Percentiles rank a stretch among this genome's conserved stretches.
phyloP scores from a whole-genome alignment of 345 rosid species.

The Syzygium grande region DNA sequence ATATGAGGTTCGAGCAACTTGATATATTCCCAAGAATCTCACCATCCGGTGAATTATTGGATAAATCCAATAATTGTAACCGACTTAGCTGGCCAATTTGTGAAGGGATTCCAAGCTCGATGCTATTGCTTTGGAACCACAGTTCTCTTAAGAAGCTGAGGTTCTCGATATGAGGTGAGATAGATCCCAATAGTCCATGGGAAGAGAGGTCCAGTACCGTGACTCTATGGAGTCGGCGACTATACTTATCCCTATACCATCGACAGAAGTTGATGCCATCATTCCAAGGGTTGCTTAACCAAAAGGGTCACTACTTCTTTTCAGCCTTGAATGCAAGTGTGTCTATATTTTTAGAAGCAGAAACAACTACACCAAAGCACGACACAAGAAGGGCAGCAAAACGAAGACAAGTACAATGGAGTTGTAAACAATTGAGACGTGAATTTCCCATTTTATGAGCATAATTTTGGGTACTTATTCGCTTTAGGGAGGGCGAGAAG shows the following conservation, averaged over 20 bases:
- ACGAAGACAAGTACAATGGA: background rate
- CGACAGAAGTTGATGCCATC: background rate
- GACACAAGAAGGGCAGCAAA: background rate
- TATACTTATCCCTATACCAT: background rate
- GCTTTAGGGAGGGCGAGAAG: no score
- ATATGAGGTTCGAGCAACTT: background rate
- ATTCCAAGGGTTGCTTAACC: background rate
- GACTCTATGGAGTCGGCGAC: background rate
- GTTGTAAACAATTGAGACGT: background rate
- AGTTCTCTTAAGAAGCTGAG: background rate
- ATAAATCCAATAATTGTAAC: background rate
- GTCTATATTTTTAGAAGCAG: background rate
- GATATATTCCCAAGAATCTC: background rate
- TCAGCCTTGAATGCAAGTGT: background rate
- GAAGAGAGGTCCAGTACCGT: background rate
- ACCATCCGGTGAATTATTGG: no score
- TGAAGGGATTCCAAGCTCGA: background rate
- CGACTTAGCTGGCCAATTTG: background rate
- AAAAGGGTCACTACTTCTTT: background rate
- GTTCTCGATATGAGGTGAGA: background rate
- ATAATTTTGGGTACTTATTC: no score
- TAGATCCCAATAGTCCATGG: background rate
- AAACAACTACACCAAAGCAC: background rate
- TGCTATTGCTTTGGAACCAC: background rate
- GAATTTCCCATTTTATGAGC: background rate